Evolutionary conservation across 106 monocot genomes (phyloP).

Genomic region (Narthecium ossifragum): DNA sequence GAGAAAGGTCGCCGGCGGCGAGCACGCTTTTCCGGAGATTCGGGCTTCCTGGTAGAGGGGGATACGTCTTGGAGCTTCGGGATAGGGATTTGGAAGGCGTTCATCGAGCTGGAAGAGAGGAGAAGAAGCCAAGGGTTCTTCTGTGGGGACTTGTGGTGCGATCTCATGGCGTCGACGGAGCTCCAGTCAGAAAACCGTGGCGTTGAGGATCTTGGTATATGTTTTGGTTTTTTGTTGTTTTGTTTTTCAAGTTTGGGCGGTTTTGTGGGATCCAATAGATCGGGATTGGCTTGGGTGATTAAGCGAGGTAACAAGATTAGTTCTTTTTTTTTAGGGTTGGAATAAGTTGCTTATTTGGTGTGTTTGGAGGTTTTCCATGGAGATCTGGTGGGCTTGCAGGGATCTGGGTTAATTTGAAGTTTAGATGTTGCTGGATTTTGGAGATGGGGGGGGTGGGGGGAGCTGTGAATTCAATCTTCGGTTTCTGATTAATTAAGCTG

Average conservation of each 20-base stretch:
- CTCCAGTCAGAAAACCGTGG: slow-evolving; percentile 14
- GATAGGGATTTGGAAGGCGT: slow-evolving; percentile 1
- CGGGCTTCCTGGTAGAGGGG: not conserved
- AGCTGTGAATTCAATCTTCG: not conserved
- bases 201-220: not conserved
- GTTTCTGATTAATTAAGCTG: not conserved
- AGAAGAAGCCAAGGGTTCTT: slow-evolving; percentile 20
- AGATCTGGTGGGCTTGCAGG: not conserved
- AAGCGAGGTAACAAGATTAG: too few relatives aligned
- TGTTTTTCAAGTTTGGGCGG: not conserved
- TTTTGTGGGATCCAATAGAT: not conserved
- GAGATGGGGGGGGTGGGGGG: not conserved
- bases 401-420: not conserved
- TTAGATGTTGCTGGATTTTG: not conserved
- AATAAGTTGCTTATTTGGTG: not conserved
- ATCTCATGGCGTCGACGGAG: slow-evolving; percentile 38
- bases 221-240: not conserved
- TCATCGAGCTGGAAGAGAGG: slow-evolving; percentile 22
- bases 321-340: too few relatives aligned
- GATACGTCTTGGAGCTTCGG: slow-evolving; percentile 7
- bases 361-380: not conserved
- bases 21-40: not conserved
- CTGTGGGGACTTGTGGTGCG: slow-evolving; percentile 33
- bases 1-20: too few relatives aligned
- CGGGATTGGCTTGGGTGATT: not conserved